Base-by-base conservation (phyloP, 2,329 filamentous ascomycete species). In the Fusarium sp. region DNA sequence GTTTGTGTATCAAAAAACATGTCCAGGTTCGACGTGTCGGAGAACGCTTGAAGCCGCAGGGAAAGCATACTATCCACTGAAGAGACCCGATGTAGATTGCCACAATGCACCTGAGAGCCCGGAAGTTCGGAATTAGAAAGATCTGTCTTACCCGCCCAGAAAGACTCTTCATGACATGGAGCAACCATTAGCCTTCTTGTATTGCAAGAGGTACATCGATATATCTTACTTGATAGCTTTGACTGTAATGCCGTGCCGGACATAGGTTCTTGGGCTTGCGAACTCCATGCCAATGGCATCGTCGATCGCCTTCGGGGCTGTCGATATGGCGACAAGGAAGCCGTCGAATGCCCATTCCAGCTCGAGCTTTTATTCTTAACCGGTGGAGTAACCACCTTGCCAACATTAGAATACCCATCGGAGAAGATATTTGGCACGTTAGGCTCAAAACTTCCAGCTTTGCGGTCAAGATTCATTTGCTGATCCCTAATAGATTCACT, bases 401-500 rank as follows among this genome's bases (percentile, higher is more conserved):
- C 48, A 40, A 40, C 22, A 52, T 40, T 29, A 40, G 22, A 27
- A 52, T 52, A 52, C 32, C 48, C 48, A 52, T 52, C 0, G 48
- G 32, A 40, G 22, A 52, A 29, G 7, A 29, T 11, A 40, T 27
- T 27, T 52, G 48, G 32, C 48, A 52, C 7, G 22, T 52, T 40
- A 40, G 48, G 32, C 48, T 29, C 48, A 27, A 52, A 40, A 40
- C 48, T 27, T 52, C 48, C 32, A 10, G 11, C 22, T 52, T 27
- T 52, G 32, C 48, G 22, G 48, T 40, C 32, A 40, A 52, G 32
- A 52, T 52, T 52, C 48, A 52, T 52, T 52, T 40, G 32, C 48
- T 52, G 7, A n/a, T 52, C 32, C 20, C 48, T 40, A 40, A 40
- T 52, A 16, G 16, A 52, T 40, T 40, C 48, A 52, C 48, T 27